These are phyloP conservation scores for Epichloe brachyelytri DNA, from an alignment of 2,329 filamentous ascomycete species.

Conservation along the genomic window DNA sequence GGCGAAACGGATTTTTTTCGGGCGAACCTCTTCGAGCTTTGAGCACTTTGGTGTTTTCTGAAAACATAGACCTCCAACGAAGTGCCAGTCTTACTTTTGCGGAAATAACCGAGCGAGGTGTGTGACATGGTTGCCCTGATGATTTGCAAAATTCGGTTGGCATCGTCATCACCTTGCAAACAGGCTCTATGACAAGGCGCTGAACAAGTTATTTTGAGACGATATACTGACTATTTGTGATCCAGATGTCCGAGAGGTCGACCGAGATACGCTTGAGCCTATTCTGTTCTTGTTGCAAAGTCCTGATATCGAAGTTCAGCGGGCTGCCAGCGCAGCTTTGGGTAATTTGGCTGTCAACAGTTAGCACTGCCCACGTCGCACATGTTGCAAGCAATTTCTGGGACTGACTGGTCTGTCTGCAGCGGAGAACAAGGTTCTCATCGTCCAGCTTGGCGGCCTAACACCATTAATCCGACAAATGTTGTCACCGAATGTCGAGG, in stretches of 20 bases:
- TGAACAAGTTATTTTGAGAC: neutral
- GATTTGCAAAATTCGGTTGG: neutral
- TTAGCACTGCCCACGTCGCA: conserved; percentile 31
- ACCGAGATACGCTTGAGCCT: conserved; percentile 85
- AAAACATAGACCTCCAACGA: conserved; percentile 94
- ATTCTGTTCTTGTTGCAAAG: conserved; percentile 93
- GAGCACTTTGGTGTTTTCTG: conserved; percentile 93
- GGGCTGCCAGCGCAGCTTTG: conserved; percentile 87
- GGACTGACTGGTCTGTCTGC: conserved; percentile 27
- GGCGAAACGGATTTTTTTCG: conserved; percentile 96
- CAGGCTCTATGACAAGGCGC: too few species aligned
- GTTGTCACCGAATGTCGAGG: conserved; percentile 95
- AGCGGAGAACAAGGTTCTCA: conserved; percentile 97
- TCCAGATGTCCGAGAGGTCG: conserved; percentile 89
- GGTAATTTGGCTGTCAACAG: conserved; percentile 96
- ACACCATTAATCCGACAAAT: conserved; percentile 92
- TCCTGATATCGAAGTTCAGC: conserved; percentile 90
- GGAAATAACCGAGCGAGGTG: conserved; percentile 97
- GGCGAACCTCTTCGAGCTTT: conserved; percentile 88
- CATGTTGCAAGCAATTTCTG: neutral
- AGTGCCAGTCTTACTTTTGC: conserved; percentile 97
- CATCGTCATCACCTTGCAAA: neutral
- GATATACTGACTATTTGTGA: conserved; percentile 1
- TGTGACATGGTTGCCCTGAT: conserved; percentile 13
- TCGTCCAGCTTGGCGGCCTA: conserved; percentile 83